Percentiles rank a stretch among this genome's conserved stretches.
Conservation (phyloP, 306 rosid genomes). For the Dicorynia guianensis region DNA sequence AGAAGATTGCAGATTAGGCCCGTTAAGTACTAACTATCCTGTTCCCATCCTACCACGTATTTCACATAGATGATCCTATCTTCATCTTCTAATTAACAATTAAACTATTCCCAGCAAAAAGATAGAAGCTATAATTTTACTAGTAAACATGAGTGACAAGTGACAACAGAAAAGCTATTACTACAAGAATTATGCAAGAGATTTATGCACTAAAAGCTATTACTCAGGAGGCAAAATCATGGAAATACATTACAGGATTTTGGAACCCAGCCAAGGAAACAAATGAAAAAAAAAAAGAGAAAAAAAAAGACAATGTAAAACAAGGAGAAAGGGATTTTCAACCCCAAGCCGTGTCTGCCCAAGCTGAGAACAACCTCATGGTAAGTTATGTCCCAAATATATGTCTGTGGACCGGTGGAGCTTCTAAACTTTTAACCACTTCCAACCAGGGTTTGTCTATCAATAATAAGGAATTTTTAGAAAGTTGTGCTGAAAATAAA, state of each 20-base stretch:
- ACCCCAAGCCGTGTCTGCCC: conserved; percentile 48
- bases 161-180: too few species aligned
- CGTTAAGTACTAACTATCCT: too few species aligned
- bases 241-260: conserved; percentile 61
- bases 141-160: too few species aligned
- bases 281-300: conserved; percentile 36
- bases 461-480: conserved; percentile 68
- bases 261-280: conserved; percentile 50
- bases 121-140: too few species aligned
- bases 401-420: conserved; percentile 91
- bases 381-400: conserved; percentile 69
- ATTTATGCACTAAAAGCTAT: conserved; percentile 40
- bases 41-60: too few species aligned
- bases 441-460: conserved; percentile 93
- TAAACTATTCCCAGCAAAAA: too few species aligned
- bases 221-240: conserved; percentile 57
- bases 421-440: conserved; percentile 77
- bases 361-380: conserved; percentile 48
- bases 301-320: conserved; percentile 32
- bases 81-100: too few species aligned
- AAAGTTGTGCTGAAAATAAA: conserved; percentile 77
- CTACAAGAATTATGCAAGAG: background rate
- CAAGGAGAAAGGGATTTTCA: conserved; percentile 33
- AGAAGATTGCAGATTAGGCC: too few species aligned
- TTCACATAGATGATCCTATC: too few species aligned